phyloP scores from a whole-genome alignment of 1,284 basidiomycete genomes.

The Irpex sp. region DNA sequence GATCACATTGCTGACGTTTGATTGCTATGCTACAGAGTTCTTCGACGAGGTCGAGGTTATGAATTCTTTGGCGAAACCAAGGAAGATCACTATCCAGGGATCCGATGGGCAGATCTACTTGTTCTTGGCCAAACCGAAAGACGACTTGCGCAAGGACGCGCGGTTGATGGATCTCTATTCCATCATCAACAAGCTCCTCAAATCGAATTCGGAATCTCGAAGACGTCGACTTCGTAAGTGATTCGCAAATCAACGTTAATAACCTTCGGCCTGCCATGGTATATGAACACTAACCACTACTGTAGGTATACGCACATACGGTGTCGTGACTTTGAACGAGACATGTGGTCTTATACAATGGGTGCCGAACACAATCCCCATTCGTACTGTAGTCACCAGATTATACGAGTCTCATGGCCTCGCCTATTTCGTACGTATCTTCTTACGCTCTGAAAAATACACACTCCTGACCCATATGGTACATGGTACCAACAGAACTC shows the following conservation, averaged over 20 bases:
- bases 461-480: background rate
- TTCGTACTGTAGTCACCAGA: slow-evolving; percentile 77
- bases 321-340: slow-evolving; percentile 95
- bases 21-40: slow-evolving; percentile 52
- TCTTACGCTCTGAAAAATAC: background rate
- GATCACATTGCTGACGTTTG: background rate
- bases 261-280: too few species aligned
- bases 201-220: slow-evolving; percentile 91
- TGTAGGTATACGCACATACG: slow-evolving; percentile 92
- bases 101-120: slow-evolving; percentile 84
- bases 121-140: slow-evolving; percentile 97
- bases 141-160: slow-evolving; percentile 97
- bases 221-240: slow-evolving; percentile 80
- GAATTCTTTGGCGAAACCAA: slow-evolving; percentile 89
- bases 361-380: slow-evolving; percentile 91
- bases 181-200: slow-evolving; percentile 97
- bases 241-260: background rate
- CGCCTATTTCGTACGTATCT: slow-evolving; percentile 54
- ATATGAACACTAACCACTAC: background rate
- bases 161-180: slow-evolving; percentile 98
- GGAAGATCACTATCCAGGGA: slow-evolving; percentile 86
- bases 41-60: slow-evolving; percentile 87
- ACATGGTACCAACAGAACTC: background rate
- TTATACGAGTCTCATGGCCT: slow-evolving; percentile 69
- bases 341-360: slow-evolving; percentile 98